Percentiles rank a stretch among this genome's conserved stretches.
These are phyloP conservation scores for Alternaria sp. DNA, from an alignment of 2,329 filamentous ascomycete species.

Conservation along the genomic window DNA sequence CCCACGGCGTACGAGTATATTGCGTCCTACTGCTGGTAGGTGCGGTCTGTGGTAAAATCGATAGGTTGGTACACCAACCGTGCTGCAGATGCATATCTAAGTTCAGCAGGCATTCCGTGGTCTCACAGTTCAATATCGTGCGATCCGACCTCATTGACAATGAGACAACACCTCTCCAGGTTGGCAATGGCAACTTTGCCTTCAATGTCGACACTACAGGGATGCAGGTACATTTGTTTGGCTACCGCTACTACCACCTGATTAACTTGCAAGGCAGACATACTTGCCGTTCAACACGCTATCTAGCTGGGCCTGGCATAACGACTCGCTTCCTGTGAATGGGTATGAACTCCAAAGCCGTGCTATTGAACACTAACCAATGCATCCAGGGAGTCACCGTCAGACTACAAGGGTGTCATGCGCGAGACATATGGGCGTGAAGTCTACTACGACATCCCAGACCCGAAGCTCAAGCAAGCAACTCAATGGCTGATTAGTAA, in stretches of 20 bases:
- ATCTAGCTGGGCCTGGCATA: slow-evolving; percentile 56
- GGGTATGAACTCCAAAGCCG: slow-evolving; percentile 30
- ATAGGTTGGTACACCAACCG: slow-evolving; percentile 15
- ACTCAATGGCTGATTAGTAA: slow-evolving; percentile 63
- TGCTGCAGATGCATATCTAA: not conserved
- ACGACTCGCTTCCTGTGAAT: slow-evolving; percentile 52
- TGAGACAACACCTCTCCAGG: slow-evolving; percentile 59
- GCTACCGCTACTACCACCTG: not conserved
- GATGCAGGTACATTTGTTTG: slow-evolving; percentile 41
- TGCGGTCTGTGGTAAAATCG: slow-evolving; percentile 18
- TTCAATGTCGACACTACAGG: slow-evolving; percentile 58
- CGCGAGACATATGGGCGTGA: slow-evolving; percentile 54
- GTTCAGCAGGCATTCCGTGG: slow-evolving; percentile 19
- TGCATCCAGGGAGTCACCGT: slow-evolving; percentile 25
- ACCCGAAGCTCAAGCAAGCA: slow-evolving; percentile 50
- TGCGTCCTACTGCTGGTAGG: slow-evolving; percentile 3
- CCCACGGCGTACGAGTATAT: not conserved
- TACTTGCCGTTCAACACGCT: slow-evolving; percentile 52
- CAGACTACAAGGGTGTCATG: slow-evolving; percentile 45
- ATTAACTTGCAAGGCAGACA: slow-evolving; percentile 25
- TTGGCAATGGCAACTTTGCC: slow-evolving; percentile 58
- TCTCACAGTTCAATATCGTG: slow-evolving; percentile 33
- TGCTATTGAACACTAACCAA: slow-evolving; percentile 17
- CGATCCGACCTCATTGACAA: slow-evolving; percentile 38
- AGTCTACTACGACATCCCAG: slow-evolving; percentile 53